These are phyloP conservation scores for Rhipidocladum racemiflorum DNA, from an alignment of 176 grass and related monocot genomes.

Conservation along the genomic window DNA sequence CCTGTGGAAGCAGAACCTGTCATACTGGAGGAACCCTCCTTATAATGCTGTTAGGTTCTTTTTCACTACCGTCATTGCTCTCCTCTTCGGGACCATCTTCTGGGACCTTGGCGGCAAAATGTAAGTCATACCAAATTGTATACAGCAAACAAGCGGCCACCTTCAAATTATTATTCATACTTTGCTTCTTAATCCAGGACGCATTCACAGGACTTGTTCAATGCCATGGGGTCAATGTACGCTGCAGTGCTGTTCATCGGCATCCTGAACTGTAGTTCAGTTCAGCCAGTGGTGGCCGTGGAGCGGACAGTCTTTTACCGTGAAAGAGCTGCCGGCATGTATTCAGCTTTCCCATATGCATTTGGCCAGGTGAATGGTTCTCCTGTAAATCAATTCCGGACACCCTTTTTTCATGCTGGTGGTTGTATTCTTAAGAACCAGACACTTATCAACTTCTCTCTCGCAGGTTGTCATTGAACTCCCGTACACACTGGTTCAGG, in stretches of 20 bases:
- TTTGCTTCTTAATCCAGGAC: slow-evolving; percentile 35
- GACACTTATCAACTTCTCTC: background rate
- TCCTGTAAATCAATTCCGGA: background rate
- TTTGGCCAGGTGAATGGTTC: slow-evolving; percentile 78
- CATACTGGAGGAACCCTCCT: slow-evolving; percentile 92
- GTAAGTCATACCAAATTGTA: slow-evolving; percentile 43
- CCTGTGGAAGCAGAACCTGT: slow-evolving; percentile 79
- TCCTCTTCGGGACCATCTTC: slow-evolving; percentile 80
- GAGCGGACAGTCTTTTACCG: slow-evolving; percentile 90
- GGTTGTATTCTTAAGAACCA: background rate
- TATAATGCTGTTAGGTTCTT: slow-evolving; percentile 73
- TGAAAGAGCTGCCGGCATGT: slow-evolving; percentile 91
- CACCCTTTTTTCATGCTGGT: background rate
- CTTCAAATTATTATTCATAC: background rate
- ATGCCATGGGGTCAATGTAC: slow-evolving; percentile 93
- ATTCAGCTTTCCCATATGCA: slow-evolving; percentile 87
- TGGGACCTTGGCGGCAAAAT: slow-evolving; percentile 78
- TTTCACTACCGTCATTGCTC: slow-evolving; percentile 57
- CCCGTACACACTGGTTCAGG: slow-evolving; percentile 66
- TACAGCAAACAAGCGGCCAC: background rate
- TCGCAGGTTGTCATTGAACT: slow-evolving; percentile 71
- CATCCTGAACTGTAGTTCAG: slow-evolving; percentile 62
- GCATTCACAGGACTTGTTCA: slow-evolving; percentile 55
- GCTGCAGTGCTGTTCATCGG: slow-evolving; percentile 67
- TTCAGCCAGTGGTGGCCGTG: slow-evolving; percentile 75